Evolutionary conservation across 169 alveolate genomes (phyloP).

Genomic region (Blepharisma undulans): DNA sequence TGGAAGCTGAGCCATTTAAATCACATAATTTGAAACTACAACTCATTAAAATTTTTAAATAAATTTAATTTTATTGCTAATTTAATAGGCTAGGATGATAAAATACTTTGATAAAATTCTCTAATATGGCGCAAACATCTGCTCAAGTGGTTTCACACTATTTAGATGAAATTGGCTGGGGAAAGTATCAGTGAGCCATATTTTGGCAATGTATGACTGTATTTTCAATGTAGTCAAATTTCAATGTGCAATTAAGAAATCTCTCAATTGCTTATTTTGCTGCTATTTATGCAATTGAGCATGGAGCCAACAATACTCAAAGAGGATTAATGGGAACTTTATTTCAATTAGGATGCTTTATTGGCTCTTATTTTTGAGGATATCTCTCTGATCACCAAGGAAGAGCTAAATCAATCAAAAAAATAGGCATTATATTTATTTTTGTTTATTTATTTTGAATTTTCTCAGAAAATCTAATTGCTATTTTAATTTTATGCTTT

Average conservation of each 20-base stretch:
- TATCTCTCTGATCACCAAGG: constrained; percentile 30
- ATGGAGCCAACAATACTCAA: background rate
- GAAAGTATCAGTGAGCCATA: background rate
- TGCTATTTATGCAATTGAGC: background rate
- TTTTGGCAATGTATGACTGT: background rate
- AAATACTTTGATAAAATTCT: background rate
- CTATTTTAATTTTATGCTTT: background rate
- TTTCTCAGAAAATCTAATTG: background rate
- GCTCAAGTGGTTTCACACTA: background rate
- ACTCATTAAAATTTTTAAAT: background rate
- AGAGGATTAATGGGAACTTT: background rate
- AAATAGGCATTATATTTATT: background rate
- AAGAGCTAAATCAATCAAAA: constrained; percentile 10
- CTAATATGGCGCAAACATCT: background rate
- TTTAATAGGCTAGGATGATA: background rate
- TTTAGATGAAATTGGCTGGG: constrained; percentile 33
- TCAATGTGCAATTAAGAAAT: background rate
- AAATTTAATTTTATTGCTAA: no score
- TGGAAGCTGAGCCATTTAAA: no score
- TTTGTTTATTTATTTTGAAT: background rate
- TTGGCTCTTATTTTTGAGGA: constrained; percentile 28
- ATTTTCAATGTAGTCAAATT: background rate
- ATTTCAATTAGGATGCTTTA: constrained; percentile 1
- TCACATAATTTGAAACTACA: no score
- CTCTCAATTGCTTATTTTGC: background rate